Conservation (phyloP, 768 basidiomycete genomes). For the Clitopilus passeckerianus region DNA sequence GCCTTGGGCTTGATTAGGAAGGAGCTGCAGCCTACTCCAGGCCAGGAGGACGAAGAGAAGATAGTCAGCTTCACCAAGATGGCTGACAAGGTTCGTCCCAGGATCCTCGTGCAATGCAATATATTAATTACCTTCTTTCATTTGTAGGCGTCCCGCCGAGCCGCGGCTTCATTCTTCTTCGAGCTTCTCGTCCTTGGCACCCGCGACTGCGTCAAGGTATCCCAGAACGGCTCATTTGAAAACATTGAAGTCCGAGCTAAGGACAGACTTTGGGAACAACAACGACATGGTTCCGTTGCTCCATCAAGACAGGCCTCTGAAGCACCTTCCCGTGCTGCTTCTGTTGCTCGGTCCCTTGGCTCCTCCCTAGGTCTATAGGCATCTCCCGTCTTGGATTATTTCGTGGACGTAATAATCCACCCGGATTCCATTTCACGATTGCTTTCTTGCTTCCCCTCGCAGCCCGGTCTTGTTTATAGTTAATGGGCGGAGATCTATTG, state of each 20-base stretch:
- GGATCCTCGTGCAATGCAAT: neutral
- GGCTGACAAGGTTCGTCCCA: constrained; percentile 61
- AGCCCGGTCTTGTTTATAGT: neutral
- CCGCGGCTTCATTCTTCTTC: constrained; percentile 96
- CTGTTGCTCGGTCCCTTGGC: constrained; percentile 38
- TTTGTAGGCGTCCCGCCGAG: constrained; percentile 77
- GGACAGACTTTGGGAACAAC: constrained; percentile 80
- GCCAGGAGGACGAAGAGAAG: constrained; percentile 48
- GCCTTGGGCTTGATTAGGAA: constrained; percentile 72
- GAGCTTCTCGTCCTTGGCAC: constrained; percentile 93
- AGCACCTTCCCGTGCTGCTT: constrained; percentile 15
- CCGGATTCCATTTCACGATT: neutral
- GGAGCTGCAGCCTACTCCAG: constrained; percentile 55
- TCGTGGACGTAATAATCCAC: neutral
- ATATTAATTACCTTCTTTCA: constrained; percentile 4
- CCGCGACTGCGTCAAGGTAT: constrained; percentile 81
- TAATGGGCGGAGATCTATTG: neutral
- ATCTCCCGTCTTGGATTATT: neutral
- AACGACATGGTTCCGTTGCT: constrained; percentile 26
- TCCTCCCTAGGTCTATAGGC: constrained; percentile 33
- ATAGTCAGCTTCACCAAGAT: constrained; percentile 73
- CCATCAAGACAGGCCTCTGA: constrained; percentile 21
- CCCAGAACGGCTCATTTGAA: constrained; percentile 71
- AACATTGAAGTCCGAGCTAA: constrained; percentile 84
- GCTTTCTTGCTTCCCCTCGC: neutral